Evolutionary conservation across 2,329 filamentous ascomycete genomes (phyloP).

Genomic region (Hypoxylon sp.): DNA sequence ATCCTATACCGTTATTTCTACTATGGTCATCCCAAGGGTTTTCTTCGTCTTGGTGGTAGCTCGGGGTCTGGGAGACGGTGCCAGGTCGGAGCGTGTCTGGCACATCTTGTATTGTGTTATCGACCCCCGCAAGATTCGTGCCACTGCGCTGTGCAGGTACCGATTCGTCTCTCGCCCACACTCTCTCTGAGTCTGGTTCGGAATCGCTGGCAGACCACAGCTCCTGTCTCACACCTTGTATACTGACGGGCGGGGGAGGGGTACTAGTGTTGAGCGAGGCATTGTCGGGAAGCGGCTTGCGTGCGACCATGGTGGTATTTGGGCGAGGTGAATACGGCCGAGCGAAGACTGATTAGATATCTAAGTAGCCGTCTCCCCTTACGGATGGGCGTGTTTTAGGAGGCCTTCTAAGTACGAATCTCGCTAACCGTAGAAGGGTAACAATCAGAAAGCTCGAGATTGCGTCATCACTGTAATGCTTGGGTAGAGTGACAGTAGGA

Average conservation of each 20-base stretch:
- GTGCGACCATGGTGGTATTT: conserved; percentile 59
- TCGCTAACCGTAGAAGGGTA: conserved; percentile 23
- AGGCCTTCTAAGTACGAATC: conserved; percentile 18
- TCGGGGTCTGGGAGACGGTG: conserved; percentile 43
- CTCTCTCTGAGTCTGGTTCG: conserved; percentile 52
- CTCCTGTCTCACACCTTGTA: conserved; percentile 53
- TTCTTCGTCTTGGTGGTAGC: conserved; percentile 53
- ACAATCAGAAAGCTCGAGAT: conserved; percentile 34
- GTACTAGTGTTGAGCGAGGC: conserved; percentile 48
- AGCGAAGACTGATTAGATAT: conserved; percentile 10
- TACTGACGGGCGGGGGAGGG: conserved; percentile 45
- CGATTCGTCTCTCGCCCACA: conserved; percentile 50
- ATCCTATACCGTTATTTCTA: conserved; percentile 25
- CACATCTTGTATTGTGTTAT: conserved; percentile 48
- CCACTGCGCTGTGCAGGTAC: conserved; percentile 14
- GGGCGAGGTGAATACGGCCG: conserved; percentile 36
- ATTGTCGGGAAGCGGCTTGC: conserved; percentile 57
- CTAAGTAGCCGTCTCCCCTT: conserved; percentile 1
- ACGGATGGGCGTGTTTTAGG: conserved; percentile 5
- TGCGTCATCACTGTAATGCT: conserved; percentile 40
- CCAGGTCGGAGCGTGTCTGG: conserved; percentile 57
- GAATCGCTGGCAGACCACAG: conserved; percentile 55
- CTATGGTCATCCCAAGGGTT: conserved; percentile 57
- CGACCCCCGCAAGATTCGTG: conserved; percentile 28
- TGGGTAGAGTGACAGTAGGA: background rate